Conservation (phyloP, 192 early-diverging fungal species). For the Spizellomyces sp. region DNA sequence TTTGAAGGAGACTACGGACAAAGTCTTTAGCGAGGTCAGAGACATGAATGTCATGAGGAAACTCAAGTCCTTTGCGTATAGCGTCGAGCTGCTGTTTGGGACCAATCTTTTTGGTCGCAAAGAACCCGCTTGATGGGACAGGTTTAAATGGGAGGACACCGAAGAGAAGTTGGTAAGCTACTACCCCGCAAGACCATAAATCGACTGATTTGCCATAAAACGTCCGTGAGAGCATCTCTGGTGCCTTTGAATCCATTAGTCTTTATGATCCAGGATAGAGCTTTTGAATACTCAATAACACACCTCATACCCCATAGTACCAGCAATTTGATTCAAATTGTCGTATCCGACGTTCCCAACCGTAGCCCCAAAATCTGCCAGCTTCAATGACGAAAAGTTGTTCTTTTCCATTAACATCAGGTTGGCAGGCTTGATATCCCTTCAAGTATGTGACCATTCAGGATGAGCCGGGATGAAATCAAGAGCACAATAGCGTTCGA, state of each 20-base stretch:
- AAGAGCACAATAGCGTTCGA: too few species aligned
- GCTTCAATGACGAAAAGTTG: constrained; percentile 36
- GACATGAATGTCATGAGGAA: not conserved
- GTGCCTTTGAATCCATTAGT: constrained; percentile 23
- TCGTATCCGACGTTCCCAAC: constrained; percentile 42
- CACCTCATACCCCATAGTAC: constrained; percentile 37
- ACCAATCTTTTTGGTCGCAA: constrained; percentile 27
- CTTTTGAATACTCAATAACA: not conserved
- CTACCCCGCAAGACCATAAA: constrained; percentile 42
- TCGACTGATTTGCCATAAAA: constrained; percentile 47
- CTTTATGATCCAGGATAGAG: too few species aligned
- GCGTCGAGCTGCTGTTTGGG: constrained; percentile 33
- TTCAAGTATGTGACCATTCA: not conserved
- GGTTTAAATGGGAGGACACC: constrained; percentile 35
- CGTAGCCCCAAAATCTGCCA: constrained; percentile 41
- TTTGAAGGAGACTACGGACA: constrained; percentile 62
- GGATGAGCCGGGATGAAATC: too few species aligned
- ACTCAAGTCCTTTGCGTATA: constrained; percentile 20
- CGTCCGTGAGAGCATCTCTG: constrained; percentile 42
- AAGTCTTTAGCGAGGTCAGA: constrained; percentile 65
- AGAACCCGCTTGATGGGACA: constrained; percentile 5
- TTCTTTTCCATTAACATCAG: constrained; percentile 33
- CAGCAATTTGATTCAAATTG: constrained; percentile 33
- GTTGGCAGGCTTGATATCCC: constrained; percentile 47
- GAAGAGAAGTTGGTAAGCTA: constrained; percentile 36